A percentile compares a stretch with the other conserved stretches of the same genome.
These are phyloP conservation scores for Suhomyces guaymorum DNA, from an alignment of 1,139 yeast species.

Conservation along the genomic window DNA sequence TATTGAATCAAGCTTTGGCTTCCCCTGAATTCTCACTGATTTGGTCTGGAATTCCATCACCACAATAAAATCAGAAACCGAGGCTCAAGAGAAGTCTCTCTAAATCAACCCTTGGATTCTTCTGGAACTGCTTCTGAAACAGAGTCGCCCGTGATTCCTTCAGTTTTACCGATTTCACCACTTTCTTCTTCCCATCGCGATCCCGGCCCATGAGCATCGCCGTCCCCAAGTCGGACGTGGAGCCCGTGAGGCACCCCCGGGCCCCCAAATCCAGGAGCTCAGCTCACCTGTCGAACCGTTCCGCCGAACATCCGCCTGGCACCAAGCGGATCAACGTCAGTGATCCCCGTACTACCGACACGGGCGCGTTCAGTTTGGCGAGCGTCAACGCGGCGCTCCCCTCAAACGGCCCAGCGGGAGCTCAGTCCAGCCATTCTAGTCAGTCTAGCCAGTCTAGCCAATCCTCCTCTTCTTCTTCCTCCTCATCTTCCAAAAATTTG, in stretches of 20 bases:
- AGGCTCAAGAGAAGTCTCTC: no score
- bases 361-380: conserved; percentile 5
- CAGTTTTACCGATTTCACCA: not conserved
- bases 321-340: conserved; percentile 4
- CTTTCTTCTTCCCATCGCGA: not conserved
- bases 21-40: no score
- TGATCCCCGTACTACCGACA: conserved; percentile 9
- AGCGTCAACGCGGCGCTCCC: conserved; percentile 20
- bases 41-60: no score
- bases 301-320: conserved; percentile 3
- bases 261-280: conserved; percentile 2
- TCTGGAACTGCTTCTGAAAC: no score
- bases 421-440: conserved; percentile 23
- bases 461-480: conserved; percentile 10
- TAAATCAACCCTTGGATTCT: no score
- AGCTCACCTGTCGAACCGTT: not conserved
- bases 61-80: no score
- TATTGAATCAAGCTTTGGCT: no score
- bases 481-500: conserved; percentile 42
- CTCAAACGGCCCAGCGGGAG: conserved; percentile 46
- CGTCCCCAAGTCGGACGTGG: conserved; percentile 4
- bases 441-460: no score
- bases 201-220: conserved; percentile 9
- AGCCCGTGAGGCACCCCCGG: conserved; percentile 3
- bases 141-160: no score